phyloP scores from a whole-genome alignment of 768 basidiomycete species.

The Suillus spraguei region DNA sequence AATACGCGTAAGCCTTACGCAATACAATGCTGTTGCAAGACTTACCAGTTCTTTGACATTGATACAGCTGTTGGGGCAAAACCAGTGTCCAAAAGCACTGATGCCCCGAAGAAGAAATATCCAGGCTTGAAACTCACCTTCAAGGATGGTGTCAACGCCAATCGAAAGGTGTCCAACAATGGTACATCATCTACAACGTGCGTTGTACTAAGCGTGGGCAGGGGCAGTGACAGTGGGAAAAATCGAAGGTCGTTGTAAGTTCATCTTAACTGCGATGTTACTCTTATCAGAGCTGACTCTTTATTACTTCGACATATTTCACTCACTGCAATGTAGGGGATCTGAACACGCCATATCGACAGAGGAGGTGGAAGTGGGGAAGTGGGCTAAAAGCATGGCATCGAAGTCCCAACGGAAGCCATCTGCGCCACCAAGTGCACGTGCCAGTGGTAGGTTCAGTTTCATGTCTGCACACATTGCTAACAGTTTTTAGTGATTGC shows the following conservation, averaged over 20 bases:
- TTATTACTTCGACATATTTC: neutral
- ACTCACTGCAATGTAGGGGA: neutral
- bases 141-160: neutral
- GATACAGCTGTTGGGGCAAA: neutral
- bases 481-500: neutral
- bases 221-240: neutral
- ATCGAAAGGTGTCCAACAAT: neutral
- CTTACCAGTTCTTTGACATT: neutral
- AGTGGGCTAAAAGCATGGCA: neutral
- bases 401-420: neutral
- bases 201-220: neutral
- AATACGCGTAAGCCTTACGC: neutral
- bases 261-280: neutral
- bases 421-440: neutral
- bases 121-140: neutral
- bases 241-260: neutral
- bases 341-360: neutral
- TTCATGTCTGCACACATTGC: neutral
- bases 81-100: neutral
- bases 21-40: neutral
- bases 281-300: slow-evolving; percentile 2
- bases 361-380: neutral
- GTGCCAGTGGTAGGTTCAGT: neutral
- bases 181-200: neutral
- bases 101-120: neutral